Conservation (phyloP, 768 basidiomycete species). For the Xerocomellus amylosporus region DNA sequence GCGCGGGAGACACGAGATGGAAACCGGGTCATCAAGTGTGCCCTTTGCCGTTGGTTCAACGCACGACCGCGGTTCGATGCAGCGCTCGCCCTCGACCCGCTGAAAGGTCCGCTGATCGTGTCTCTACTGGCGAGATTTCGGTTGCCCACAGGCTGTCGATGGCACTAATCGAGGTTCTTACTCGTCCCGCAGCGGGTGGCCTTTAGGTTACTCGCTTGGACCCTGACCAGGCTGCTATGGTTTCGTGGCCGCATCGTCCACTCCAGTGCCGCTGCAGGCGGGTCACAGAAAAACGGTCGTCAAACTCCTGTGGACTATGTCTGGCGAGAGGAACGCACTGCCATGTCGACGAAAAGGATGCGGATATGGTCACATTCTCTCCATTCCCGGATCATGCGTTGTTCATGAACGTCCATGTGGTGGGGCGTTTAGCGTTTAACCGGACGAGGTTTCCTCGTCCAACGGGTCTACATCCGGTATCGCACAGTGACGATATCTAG, state of each 20-base stretch:
- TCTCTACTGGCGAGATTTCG: not conserved
- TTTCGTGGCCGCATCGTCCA: not conserved
- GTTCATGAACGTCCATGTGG: not conserved
- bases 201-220: not conserved
- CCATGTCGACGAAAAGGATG: not conserved
- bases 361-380: not conserved
- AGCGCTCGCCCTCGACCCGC: no score
- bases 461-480: not conserved
- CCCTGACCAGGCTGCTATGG: not conserved
- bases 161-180: not conserved
- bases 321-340: not conserved
- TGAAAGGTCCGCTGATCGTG: no score
- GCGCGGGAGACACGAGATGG: not conserved
- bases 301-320: not conserved
- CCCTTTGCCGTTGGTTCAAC: not conserved
- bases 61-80: not conserved
- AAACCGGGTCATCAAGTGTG: not conserved
- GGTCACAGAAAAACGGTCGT: not conserved
- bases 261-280: not conserved
- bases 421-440: not conserved
- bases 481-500: not conserved
- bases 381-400: conserved; percentile 4
- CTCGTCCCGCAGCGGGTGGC: not conserved
- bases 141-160: not conserved
- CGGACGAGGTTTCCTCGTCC: not conserved